These are phyloP conservation scores for Kalanchoe fedtschenkoi DNA, from an alignment of 164 flowering plant species.

Conservation along the genomic window DNA sequence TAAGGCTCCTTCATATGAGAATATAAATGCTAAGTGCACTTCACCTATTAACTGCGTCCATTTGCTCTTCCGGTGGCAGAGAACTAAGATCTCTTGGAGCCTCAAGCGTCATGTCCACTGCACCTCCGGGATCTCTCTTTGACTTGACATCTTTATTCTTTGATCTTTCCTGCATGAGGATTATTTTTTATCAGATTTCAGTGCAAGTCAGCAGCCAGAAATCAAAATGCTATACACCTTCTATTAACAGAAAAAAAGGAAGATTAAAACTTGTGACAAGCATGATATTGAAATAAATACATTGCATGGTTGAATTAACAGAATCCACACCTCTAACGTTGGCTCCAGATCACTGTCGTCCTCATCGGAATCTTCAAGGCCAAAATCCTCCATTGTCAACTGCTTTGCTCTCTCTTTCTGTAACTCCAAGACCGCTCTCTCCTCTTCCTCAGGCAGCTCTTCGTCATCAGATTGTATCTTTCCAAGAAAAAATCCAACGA, in stretches of 20 bases:
- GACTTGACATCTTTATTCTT: constrained; percentile 25
- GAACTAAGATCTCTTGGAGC: constrained; percentile 56
- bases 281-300: not conserved
- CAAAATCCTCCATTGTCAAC: constrained; percentile 53
- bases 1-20: not conserved
- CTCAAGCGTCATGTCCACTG: constrained; percentile 27
- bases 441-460: constrained; percentile 56
- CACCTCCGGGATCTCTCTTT: constrained; percentile 29
- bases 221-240: not conserved
- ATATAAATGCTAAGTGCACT: not conserved
- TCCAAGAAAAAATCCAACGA: not conserved
- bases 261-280: too few relatives aligned
- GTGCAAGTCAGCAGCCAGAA: not conserved
- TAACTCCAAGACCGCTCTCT: constrained; percentile 46
- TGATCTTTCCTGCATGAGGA: constrained; percentile 34
- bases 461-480: constrained; percentile 69
- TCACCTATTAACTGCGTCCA: constrained; percentile 73
- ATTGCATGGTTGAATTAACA: not conserved
- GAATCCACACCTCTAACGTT: constrained; percentile 40
- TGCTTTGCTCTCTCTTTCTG: constrained; percentile 40
- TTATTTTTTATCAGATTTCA: not conserved
- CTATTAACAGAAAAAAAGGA: too few relatives aligned
- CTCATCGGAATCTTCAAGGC: constrained; percentile 43
- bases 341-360: constrained; percentile 46
- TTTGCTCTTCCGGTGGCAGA: constrained; percentile 73